Percentiles rank a stretch among this genome's conserved stretches.
These are phyloP conservation scores for Botrytis galanthina DNA, from an alignment of 2,329 filamentous ascomycete genomes.

Conservation along the genomic window DNA sequence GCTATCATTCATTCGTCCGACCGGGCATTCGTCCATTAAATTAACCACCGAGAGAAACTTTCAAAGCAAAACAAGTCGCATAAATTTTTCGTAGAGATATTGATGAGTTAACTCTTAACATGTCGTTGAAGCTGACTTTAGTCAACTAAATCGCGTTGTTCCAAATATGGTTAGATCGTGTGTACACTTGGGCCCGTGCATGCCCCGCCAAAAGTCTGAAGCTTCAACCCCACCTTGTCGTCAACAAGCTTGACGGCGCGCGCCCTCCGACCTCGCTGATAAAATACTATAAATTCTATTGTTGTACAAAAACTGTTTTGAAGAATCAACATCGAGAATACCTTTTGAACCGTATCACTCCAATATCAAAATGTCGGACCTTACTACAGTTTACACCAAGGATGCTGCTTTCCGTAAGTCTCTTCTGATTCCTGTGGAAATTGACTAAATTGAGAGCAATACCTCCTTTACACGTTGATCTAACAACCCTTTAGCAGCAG, in stretches of 20 bases:
- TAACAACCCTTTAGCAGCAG: slow-evolving; percentile 18
- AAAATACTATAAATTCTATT: neutral
- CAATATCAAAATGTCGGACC: slow-evolving; percentile 35
- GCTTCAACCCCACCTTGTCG: slow-evolving; percentile 15
- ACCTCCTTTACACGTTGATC: neutral
- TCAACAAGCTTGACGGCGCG: neutral
- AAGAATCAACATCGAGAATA: neutral
- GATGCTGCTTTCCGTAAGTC: slow-evolving; percentile 39
- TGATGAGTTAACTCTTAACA: slow-evolving; percentile 26
- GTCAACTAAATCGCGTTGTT: slow-evolving; percentile 6
- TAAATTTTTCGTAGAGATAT: slow-evolving; percentile 27
- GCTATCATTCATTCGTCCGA: slow-evolving; percentile 25
- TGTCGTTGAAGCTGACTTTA: slow-evolving; percentile 35
- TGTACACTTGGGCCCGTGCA: neutral
- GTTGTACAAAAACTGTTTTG: neutral
- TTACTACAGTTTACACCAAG: slow-evolving; percentile 38
- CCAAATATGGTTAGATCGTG: slow-evolving; percentile 10
- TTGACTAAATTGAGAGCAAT: neutral
- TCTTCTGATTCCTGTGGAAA: neutral
- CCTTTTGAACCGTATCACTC: neutral
- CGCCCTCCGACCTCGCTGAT: slow-evolving; percentile 18
- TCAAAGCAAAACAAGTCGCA: neutral
- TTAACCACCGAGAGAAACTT: neutral
- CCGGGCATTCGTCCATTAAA: slow-evolving; percentile 29
- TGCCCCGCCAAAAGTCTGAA: slow-evolving; percentile 8